Evolutionary conservation across 352 stramenopile genomes (phyloP).

Genomic region (Phytophthora lateralis): DNA sequence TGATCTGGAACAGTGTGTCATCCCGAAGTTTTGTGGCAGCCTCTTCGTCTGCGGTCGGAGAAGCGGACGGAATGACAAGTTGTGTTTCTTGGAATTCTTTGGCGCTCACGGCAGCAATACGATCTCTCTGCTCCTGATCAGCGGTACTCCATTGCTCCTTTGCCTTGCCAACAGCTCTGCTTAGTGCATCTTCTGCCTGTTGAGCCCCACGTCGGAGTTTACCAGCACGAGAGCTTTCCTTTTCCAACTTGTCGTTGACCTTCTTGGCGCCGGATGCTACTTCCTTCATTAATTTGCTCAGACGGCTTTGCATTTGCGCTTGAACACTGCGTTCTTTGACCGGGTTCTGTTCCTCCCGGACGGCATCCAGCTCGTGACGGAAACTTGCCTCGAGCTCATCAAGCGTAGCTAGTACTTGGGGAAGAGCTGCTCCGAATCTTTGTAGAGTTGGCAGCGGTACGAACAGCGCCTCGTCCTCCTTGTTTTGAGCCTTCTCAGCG

Average conservation of each 20-base stretch:
- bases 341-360: slow-evolving; percentile 65
- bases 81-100: slow-evolving; percentile 3
- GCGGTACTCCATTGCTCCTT: slow-evolving; percentile 30
- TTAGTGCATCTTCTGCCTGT: slow-evolving; percentile 30
- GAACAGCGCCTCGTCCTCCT: slow-evolving; percentile 51
- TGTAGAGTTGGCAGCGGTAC: slow-evolving; percentile 36
- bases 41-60: slow-evolving; percentile 11
- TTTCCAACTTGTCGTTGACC: slow-evolving; percentile 34
- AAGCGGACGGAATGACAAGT: background rate
- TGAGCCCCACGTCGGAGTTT: slow-evolving; percentile 24
- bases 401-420: slow-evolving; percentile 42
- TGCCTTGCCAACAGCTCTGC: slow-evolving; percentile 15
- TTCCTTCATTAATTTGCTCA: slow-evolving; percentile 42
- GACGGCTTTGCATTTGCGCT: slow-evolving; percentile 43
- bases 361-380: slow-evolving; percentile 36
- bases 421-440: slow-evolving; percentile 50
- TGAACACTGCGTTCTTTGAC: slow-evolving; percentile 50
- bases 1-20: slow-evolving; percentile 63
- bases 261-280: slow-evolving; percentile 38
- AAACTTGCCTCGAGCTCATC: slow-evolving; percentile 56
- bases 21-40: slow-evolving; percentile 33
- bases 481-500: slow-evolving; percentile 54
- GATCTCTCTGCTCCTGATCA: slow-evolving; percentile 25
- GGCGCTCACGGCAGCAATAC: background rate
- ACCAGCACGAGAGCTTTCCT: slow-evolving; percentile 20